A percentile compares a stretch with the other conserved stretches of the same genome.
phyloP scores from a whole-genome alignment of 352 stramenopile genomes.

The Globisporangium parvum region DNA sequence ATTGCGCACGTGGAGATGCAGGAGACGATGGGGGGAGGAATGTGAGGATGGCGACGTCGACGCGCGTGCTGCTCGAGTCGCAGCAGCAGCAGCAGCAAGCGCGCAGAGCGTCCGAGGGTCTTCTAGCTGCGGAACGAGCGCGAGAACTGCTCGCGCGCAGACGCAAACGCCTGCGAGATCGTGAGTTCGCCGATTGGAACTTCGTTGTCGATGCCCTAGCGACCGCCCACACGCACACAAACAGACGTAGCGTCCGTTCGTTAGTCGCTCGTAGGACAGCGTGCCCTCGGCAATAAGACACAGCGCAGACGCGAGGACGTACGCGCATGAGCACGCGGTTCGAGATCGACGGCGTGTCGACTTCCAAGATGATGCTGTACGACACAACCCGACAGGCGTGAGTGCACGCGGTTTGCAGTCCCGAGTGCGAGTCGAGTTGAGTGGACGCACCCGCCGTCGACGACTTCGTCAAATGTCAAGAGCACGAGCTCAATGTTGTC shows the following conservation, averaged over 20 bases:
- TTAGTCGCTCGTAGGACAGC: no score
- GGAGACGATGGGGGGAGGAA: no score
- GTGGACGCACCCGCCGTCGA: slow-evolving; percentile 73
- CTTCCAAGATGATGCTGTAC: slow-evolving; percentile 80
- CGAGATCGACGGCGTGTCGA: slow-evolving; percentile 83
- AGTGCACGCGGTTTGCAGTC: not conserved
- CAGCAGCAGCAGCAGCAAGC: not conserved
- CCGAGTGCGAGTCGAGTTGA: not conserved
- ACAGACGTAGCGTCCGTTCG: not conserved
- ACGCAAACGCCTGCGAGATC: slow-evolving; percentile 85
- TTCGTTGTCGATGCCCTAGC: slow-evolving; percentile 83
- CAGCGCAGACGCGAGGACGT: slow-evolving; percentile 6
- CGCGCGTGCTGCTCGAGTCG: not conserved
- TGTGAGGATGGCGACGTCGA: not conserved
- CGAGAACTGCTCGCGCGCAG: slow-evolving; percentile 82
- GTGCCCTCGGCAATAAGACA: not conserved
- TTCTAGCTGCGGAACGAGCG: slow-evolving; percentile 83
- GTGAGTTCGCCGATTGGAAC: slow-evolving; percentile 82
- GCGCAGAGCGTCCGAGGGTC: not conserved
- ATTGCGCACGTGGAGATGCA: no score
- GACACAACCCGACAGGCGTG: not conserved
- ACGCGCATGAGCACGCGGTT: slow-evolving; percentile 91
- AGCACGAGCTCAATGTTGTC: slow-evolving; percentile 90
- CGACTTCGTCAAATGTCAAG: slow-evolving; percentile 87
- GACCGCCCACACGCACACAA: no score